These are phyloP conservation scores for Termitomyces sp. DNA, from an alignment of 768 basidiomycete genomes.

Conservation along the genomic window DNA sequence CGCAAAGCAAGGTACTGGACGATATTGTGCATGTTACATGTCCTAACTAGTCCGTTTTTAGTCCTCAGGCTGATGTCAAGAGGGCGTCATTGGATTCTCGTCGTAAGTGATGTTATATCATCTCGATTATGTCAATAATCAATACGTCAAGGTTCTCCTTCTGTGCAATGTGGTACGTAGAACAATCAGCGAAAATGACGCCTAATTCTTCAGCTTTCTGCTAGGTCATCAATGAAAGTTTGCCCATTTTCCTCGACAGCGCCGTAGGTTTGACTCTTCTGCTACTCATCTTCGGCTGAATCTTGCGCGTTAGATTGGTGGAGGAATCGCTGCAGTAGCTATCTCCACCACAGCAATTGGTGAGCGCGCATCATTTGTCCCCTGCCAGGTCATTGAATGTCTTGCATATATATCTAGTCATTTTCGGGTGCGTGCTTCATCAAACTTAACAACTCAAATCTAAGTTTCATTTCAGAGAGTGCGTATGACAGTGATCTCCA, in stretches of 20 bases:
- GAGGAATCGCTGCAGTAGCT: conserved; percentile 68
- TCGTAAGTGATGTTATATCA: conserved; percentile 41
- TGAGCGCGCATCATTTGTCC: conserved; percentile 17
- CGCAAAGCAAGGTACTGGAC: conserved; percentile 58
- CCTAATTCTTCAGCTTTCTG: not conserved
- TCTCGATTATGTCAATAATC: not conserved
- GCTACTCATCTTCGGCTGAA: not conserved
- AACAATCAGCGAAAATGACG: not conserved
- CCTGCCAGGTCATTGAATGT: conserved; percentile 1
- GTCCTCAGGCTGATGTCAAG: conserved; percentile 51
- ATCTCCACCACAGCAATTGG: conserved; percentile 77
- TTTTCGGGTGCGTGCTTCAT: conserved; percentile 64
- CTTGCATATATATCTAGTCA: conserved; percentile 38
- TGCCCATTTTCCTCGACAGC: conserved; percentile 78
- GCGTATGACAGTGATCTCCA: conserved; percentile 23
- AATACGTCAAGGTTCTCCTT: conserved; percentile 58
- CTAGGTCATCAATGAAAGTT: conserved; percentile 77
- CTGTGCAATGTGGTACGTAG: conserved; percentile 78
- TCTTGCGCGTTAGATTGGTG: conserved; percentile 34
- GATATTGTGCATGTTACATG: not conserved
- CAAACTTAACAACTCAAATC: not conserved
- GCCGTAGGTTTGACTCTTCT: conserved; percentile 38
- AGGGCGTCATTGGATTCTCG: conserved; percentile 91
- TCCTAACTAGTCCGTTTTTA: conserved; percentile 13
- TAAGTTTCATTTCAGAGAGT: conserved; percentile 54